Evolutionary conservation across 306 rosid species (phyloP).

Genomic region (Gastrolobium villosum): DNA sequence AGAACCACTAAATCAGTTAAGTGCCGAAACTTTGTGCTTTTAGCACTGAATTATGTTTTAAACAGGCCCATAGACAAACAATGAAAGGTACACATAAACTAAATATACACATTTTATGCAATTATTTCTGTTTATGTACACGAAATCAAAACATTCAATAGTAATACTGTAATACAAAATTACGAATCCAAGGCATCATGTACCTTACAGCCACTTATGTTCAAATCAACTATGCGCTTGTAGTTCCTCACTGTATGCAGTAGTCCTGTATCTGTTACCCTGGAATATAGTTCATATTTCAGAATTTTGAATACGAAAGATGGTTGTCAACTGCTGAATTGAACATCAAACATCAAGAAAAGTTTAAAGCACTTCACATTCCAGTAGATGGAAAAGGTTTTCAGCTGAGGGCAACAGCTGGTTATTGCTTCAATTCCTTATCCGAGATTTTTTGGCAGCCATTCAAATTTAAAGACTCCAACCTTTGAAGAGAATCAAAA

Average conservation of each 20-base stretch:
- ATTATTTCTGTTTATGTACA: neutral
- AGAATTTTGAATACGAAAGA: slow-evolving; percentile 31
- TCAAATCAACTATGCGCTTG: slow-evolving; percentile 70
- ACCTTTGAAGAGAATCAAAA: slow-evolving; percentile 67
- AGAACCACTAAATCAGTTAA: slow-evolving; percentile 14
- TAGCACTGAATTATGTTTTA: neutral
- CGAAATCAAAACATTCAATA: slow-evolving; percentile 14
- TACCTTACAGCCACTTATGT: slow-evolving; percentile 96
- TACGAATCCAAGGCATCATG: slow-evolving; percentile 34
- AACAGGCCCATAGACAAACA: slow-evolving; percentile 15
- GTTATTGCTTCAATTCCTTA: slow-evolving; percentile 78
- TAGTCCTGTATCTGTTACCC: slow-evolving; percentile 73
- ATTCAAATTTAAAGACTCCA: slow-evolving; percentile 82
- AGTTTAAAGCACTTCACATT: slow-evolving; percentile 72
- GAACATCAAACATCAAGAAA: slow-evolving; percentile 23
- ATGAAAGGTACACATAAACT: slow-evolving; percentile 43
- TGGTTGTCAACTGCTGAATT: slow-evolving; percentile 19
- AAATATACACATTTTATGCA: slow-evolving; percentile 25
- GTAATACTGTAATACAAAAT: slow-evolving; percentile 22
- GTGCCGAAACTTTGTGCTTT: neutral
- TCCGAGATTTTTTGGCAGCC: slow-evolving; percentile 92
- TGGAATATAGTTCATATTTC: slow-evolving; percentile 51
- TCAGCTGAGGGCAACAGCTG: slow-evolving; percentile 69
- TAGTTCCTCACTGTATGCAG: slow-evolving; percentile 65
- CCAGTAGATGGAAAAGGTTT: slow-evolving; percentile 79